Base-by-base conservation (phyloP, 2,329 filamentous ascomycete genomes). In the Fusarium nisikadoi region DNA sequence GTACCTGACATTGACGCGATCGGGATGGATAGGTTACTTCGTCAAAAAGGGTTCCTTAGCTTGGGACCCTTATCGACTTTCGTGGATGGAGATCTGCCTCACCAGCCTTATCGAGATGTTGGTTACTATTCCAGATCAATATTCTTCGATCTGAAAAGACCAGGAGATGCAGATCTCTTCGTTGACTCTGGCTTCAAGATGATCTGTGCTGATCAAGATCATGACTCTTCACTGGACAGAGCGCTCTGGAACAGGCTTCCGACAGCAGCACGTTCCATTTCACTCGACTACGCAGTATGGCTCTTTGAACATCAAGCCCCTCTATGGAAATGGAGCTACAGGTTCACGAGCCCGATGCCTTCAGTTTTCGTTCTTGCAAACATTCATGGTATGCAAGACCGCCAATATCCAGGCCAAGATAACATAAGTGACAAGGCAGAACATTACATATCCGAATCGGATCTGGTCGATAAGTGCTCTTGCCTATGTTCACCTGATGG, bases 41-140 rank as follows among this genome's bases (percentile, higher is more conserved):
- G 45, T 0, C 20, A 5, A 17, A 47, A 47, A 4, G 27, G 20
- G 1, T 12, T n/a, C 0, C 7, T 31, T 8, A 1, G 27, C 2
- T 5, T n/a, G 3, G 45, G 45, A 0, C 27, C 20, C 2, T 3
- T 47, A 0, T 47, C 45, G 2, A 47, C 20, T 17, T 47, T 31
- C 2, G 27, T 9, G 7, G 14, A 47, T n/a, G 0, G 4, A 2
- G 14, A 17, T 0, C 7, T 47, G 5, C 10, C 12, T n/a, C 14
- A 0, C 12, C 4, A 0, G 5, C 10, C 0, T 8, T 0, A 3
- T 0, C 27, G 2, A 12, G 10, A 5, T 17, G 5, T 9, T 6
- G 2, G 0, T 0, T 17, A 12, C 27, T 31, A 8, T 17, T n/a
- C 1, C 3, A 17, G 20, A 1, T 5, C 45, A 9, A 47, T 47